Evolutionary conservation across 805 yeast species (phyloP).

Genomic region (Kluyveromyces siamensis): DNA sequence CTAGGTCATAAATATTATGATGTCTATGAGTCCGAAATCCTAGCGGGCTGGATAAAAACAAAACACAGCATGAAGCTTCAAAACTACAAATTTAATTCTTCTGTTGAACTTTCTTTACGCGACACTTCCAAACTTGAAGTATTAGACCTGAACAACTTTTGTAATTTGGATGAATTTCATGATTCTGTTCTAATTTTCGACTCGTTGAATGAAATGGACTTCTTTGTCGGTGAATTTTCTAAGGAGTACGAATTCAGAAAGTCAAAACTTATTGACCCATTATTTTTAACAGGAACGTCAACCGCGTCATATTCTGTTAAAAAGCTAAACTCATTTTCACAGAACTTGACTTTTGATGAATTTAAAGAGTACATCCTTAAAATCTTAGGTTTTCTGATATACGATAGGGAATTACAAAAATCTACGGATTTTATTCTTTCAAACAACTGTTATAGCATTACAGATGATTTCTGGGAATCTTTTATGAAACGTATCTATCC

Average conservation of each 20-base stretch:
- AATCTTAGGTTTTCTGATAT: conserved; percentile 65
- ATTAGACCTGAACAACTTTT: conserved; percentile 26
- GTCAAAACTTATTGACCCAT: conserved; percentile 60
- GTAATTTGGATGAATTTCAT: conserved; percentile 65
- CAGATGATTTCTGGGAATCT: conserved; percentile 71
- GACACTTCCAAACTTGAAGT: conserved; percentile 41
- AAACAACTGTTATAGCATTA: conserved; percentile 41
- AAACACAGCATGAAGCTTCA: conserved; percentile 46
- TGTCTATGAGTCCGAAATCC: conserved; percentile 50
- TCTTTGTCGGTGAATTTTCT: conserved; percentile 52
- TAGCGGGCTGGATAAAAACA: conserved; percentile 44
- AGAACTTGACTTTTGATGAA: conserved; percentile 12
- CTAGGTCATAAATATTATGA: conserved; percentile 33
- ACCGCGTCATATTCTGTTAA: conserved; percentile 15
- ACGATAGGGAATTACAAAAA: conserved; percentile 60
- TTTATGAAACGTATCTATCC: conserved; percentile 52
- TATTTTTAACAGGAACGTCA: conserved; percentile 34
- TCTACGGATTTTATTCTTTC: conserved; percentile 59
- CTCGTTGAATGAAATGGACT: conserved; percentile 57
- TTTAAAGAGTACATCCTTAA: conserved; percentile 49
- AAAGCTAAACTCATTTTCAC: conserved; percentile 23
- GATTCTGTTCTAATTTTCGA: conserved; percentile 79
- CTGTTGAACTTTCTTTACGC: conserved; percentile 74
- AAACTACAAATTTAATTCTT: conserved; percentile 66
- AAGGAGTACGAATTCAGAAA: conserved; percentile 66